Evolutionary conservation across 768 basidiomycete species (phyloP).

Genomic region (Lentinula sp.): DNA sequence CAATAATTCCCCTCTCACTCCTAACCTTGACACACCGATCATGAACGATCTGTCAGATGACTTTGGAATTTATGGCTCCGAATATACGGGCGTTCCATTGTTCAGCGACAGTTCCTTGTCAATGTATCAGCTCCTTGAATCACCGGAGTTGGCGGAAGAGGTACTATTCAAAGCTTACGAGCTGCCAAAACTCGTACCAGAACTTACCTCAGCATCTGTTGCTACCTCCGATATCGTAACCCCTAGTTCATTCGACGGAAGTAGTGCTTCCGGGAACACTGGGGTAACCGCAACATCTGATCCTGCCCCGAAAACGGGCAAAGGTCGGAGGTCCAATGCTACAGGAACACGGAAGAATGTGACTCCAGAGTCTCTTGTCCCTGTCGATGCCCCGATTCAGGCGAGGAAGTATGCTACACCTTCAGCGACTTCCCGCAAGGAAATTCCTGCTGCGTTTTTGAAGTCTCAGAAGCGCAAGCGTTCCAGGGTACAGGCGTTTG

Average conservation of each 20-base stretch:
- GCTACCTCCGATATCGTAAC: slow-evolving; percentile 33
- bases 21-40: slow-evolving; percentile 4
- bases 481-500: slow-evolving; percentile 30
- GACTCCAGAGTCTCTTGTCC: slow-evolving; percentile 60
- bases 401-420: slow-evolving; percentile 63
- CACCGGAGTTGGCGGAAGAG: neutral
- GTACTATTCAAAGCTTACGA: neutral
- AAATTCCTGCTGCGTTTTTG: slow-evolving; percentile 58
- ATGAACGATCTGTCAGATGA: slow-evolving; percentile 3
- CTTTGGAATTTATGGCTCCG: neutral
- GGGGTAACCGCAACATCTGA: slow-evolving; percentile 9
- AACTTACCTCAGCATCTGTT: slow-evolving; percentile 40
- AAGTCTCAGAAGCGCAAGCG: slow-evolving; percentile 51
- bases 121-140: neutral
- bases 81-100: neutral
- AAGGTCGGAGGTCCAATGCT: slow-evolving; percentile 27
- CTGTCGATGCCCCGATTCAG: slow-evolving; percentile 77
- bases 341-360: slow-evolving; percentile 72
- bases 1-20: slow-evolving; percentile 4
- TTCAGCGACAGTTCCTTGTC: slow-evolving; percentile 1
- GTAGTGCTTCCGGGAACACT: slow-evolving; percentile 3
- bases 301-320: slow-evolving; percentile 9
- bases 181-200: slow-evolving; percentile 10
- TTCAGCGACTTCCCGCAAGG: slow-evolving; percentile 74
- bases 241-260: slow-evolving; percentile 5